Evolutionary conservation across 2,329 filamentous ascomycete species (phyloP).

Genomic region (Ramularia endophylla): DNA sequence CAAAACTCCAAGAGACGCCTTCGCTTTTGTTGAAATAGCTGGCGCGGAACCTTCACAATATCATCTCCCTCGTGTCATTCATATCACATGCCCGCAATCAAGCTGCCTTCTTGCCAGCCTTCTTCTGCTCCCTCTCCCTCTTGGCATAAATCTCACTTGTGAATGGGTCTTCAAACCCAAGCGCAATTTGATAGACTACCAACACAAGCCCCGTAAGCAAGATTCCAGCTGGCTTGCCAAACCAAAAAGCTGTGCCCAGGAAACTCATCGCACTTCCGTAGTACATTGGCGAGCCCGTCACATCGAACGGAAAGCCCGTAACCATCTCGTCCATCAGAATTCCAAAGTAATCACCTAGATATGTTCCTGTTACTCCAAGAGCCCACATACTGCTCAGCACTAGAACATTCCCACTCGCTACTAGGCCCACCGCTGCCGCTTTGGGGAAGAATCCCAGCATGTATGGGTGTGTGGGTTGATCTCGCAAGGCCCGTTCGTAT

Average conservation of each 20-base stretch:
- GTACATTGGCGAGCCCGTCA: conserved; percentile 92
- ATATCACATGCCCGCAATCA: no score
- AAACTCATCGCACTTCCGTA: conserved; percentile 91
- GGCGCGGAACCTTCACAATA: no score
- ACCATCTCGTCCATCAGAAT: conserved; percentile 96
- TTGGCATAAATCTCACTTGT: conserved; percentile 89
- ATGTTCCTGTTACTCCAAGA: conserved; percentile 90
- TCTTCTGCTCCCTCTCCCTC: conserved; percentile 53
- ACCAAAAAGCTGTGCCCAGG: conserved; percentile 76
- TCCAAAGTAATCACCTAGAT: conserved; percentile 97
- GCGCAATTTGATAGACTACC: conserved; percentile 70
- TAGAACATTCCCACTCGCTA: conserved; percentile 71
- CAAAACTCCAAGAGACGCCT: conserved; percentile 5
- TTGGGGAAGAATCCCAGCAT: conserved; percentile 57
- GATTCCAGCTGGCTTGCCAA: conserved; percentile 80
- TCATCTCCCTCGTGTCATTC: no score
- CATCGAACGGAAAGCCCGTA: conserved; percentile 91
- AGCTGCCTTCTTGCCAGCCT: conserved; percentile 25
- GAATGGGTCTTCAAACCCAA: conserved; percentile 89
- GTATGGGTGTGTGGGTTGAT: conserved; percentile 68
- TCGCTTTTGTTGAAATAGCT: conserved; percentile 28
- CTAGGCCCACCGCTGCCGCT: conserved; percentile 63
- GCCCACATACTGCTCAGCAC: conserved; percentile 87
- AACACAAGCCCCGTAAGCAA: conserved; percentile 70
- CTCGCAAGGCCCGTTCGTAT: conserved; percentile 76